Base-by-base conservation (phyloP, 2,329 filamentous ascomycete genomes). In the Tolypocladium amazonense region DNA sequence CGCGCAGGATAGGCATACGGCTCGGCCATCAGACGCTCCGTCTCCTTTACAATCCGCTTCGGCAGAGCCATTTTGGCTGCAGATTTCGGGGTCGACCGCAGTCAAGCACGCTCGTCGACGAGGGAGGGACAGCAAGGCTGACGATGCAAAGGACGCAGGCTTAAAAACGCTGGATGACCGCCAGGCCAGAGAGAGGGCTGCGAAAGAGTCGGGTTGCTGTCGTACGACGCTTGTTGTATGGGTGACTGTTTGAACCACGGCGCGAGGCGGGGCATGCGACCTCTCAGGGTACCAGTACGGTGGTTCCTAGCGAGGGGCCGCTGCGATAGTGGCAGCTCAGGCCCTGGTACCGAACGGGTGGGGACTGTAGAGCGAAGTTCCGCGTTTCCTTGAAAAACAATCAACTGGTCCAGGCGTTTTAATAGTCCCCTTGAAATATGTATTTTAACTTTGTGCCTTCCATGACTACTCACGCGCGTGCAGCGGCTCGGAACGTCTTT, bases 11-110 rank as follows among this genome's bases (percentile, higher is more conserved):
- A 25, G 30, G n/a, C 90, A 76, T 83, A 96, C 91, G 94, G 94
- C 77, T 99, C 94, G 64, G 90, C 90, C 85, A 96, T 92, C 67
- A 99, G 84, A 71, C 94, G 88, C 79, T 99, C 93, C 25, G 94
- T 99, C 84, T 99, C 95, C 79, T 99, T 99, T 71, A 97, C 84
- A 71, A 99, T 99, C 72, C 94, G 84, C 82, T 99, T 99, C 38
- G 94, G 93, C 65, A 99, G 81, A 64, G 91, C 87, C 90, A 85
- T 86, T 15, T 60, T 58, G 59, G 55, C 56, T 60, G 55, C n/a
- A 43, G 55, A 45, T 12, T 25, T n/a, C 39, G 30, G 33, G 33
- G 25, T 60, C 23, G 27, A 41, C 33, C 23, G 33, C 41, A 35
- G 33, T 43, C 33, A 39, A 20, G 45, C 47, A n/a, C 37, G 25